phyloP scores from a whole-genome alignment of 2,329 filamentous ascomycete species.

The Alternaria ventricosa region DNA sequence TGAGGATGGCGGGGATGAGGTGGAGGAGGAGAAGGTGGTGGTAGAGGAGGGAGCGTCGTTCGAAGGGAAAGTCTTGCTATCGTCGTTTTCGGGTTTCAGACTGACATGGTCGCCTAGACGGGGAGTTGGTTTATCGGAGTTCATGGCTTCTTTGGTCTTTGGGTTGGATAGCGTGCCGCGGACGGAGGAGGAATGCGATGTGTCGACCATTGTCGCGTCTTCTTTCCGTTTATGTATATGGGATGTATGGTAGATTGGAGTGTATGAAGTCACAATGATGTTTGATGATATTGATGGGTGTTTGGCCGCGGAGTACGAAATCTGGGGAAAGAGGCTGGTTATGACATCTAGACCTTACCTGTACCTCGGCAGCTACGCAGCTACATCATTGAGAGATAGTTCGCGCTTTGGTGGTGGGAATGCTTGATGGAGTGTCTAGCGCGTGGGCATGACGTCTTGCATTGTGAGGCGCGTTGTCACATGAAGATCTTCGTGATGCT shows the following conservation, averaged over 20 bases:
- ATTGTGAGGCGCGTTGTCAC: slow-evolving; percentile 14
- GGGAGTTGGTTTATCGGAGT: slow-evolving; percentile 18
- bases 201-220: background rate
- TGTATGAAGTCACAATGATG: background rate
- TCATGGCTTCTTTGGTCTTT: slow-evolving; percentile 31
- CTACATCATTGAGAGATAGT: slow-evolving; percentile 16
- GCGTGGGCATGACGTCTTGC: slow-evolving; percentile 30
- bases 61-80: slow-evolving; percentile 18
- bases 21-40: background rate
- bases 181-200: slow-evolving; percentile 33
- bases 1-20: background rate
- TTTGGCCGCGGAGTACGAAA: background rate
- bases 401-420: background rate
- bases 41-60: slow-evolving; percentile 6
- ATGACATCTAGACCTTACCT: background rate
- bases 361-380: slow-evolving; percentile 5
- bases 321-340: background rate
- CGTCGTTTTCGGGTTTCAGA: slow-evolving; percentile 24
- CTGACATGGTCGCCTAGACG: slow-evolving; percentile 35
- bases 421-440: slow-evolving; percentile 22
- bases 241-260: background rate
- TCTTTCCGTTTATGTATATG: too few species aligned
- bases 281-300: background rate
- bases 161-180: slow-evolving; percentile 41
- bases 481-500: background rate